Evolutionary conservation across 1,284 basidiomycete species (phyloP), one percentile per base, ranked within the genome.

Genomic region (Ustilago hordei): DNA sequence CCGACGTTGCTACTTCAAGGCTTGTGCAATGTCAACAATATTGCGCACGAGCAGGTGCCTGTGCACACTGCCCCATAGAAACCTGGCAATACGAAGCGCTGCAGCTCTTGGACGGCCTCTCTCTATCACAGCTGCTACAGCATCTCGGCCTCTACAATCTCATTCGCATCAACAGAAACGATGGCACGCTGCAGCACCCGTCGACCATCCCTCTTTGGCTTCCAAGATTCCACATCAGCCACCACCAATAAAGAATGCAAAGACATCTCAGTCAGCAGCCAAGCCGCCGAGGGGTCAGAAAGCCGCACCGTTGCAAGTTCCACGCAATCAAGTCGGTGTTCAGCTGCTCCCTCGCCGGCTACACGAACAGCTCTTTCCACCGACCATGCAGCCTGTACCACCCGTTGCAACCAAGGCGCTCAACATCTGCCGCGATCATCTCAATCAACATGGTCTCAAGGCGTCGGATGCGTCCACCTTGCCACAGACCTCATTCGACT

Each of bases 261-360:
- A 39, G 17, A 3, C 34, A 11, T 15, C 52, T 2, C n/a, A 38
- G 11, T 12, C 8, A 35, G 13, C 28, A n/a, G n/a, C 3, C 45
- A 56, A 32, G n/a, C 13, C 57, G 36, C 28, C 17, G 39, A 15
- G 41, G 39, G 11, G 41, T 17, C 5, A 41, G 8, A 19, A 47
- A 7, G 28, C 52, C 1, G 23, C 28, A 4, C 47, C 45, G 11
- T 34, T 15, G 12, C 47, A 67, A 41, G 60, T 78, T 23, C 75
- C 71, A 31, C 70, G 94, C 60, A 98, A 97, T 83, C 90, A 93
- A 75, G 89, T 95, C 38, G 95, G 95, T 19, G 95, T 98, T 3
- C 95, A 99, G 85, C 90, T 98, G 57, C 90, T 99, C 36, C 93
- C 95, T 3, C 89, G 91, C 6, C 88, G 88, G 34, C 87, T 98